Base-by-base conservation (phyloP, 768 basidiomycete genomes). In the Coprinopsis cinerea region DNA sequence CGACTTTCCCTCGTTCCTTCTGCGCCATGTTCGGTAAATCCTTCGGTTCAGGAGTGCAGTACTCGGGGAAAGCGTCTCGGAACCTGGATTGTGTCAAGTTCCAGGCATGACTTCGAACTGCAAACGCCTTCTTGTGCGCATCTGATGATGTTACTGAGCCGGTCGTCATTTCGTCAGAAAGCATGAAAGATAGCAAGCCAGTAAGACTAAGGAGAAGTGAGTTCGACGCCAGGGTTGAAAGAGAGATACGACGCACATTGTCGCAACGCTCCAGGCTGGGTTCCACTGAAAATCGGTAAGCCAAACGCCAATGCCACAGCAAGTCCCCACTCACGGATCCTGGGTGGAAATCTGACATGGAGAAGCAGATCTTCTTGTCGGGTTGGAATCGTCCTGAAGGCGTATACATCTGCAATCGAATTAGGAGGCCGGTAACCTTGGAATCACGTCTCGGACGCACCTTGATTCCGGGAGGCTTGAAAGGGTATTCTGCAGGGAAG, bases 391-490 rank as follows among this genome's bases (percentile, higher is more conserved):
- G 82, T 17, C 92, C 92, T 4, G 88, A 90, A 0, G 92, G 92
- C 13, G 92, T 93, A 58, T 83, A 78, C 89, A 93, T 91, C 91
- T 93, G 58, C 45, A 15, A 15, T 17, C 30, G 25, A 27, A 15
- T 47, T 49, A 41, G 48, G 53, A 42, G 42, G 34, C 42, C 20
- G 51, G n/a, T n/a, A n/a, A n/a, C n/a, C n/a, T n/a, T n/a, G n/a
- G n/a, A n/a, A n/a, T n/a, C n/a, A n/a, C n/a, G n/a, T n/a, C n/a
- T n/a, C n/a, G n/a, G n/a, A n/a, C 73, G 18, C 55, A 92, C 89
- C 80, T 95, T 95, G 71, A 98, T 93, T 48, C 93, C 93, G 46
- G 93, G 94, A 0, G 93, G 93, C 65, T 92, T 95, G 74, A 96
- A 95, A 2, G 90, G 91, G 65, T 97, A 98, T 68, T 97, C 94